A percentile compares a stretch with the other conserved stretches of the same genome.
phyloP scores from a whole-genome alignment of 768 basidiomycete genomes.

The Coprinopsis marcescibilis region DNA sequence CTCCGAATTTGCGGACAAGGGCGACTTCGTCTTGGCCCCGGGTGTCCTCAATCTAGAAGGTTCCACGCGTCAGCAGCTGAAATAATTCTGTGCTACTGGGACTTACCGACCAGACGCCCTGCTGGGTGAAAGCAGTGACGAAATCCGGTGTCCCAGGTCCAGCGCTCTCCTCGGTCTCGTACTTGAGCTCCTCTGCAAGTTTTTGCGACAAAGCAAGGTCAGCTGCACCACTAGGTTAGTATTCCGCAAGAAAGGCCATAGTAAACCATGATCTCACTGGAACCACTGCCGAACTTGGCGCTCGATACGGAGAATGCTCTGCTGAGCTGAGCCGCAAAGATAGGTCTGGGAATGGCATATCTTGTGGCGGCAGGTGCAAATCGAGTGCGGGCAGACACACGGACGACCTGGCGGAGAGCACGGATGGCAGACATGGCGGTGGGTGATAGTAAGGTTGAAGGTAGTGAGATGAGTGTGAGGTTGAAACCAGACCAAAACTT shows the following conservation, averaged over 20 bases:
- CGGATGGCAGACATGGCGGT: slow-evolving; percentile 56
- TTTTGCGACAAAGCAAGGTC: slow-evolving; percentile 73
- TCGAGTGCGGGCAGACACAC: slow-evolving; percentile 35
- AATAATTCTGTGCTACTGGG: slow-evolving; percentile 1
- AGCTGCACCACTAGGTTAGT: slow-evolving; percentile 34
- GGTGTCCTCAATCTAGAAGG: slow-evolving; percentile 58
- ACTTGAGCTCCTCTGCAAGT: slow-evolving; percentile 77
- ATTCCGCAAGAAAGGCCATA: background rate
- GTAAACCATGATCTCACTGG: slow-evolving; percentile 28
- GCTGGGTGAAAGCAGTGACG: slow-evolving; percentile 63
- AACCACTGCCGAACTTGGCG: slow-evolving; percentile 37
- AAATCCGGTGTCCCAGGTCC: slow-evolving; percentile 56
- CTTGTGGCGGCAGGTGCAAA: slow-evolving; percentile 21
- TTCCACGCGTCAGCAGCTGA: background rate
- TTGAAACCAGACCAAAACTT: background rate
- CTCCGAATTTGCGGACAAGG: slow-evolving; percentile 80
- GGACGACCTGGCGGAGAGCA: slow-evolving; percentile 50
- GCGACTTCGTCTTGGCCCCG: slow-evolving; percentile 76
- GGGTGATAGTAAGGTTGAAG: background rate
- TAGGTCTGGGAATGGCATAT: slow-evolving; percentile 23
- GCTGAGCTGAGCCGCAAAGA: slow-evolving; percentile 19
- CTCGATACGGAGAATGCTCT: slow-evolving; percentile 45
- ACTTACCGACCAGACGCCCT: slow-evolving; percentile 76
- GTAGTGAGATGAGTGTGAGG: background rate
- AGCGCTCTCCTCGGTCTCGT: slow-evolving; percentile 59